A percentile compares a stretch with the other conserved stretches of the same genome.
Conservation (phyloP, 2,329 filamentous ascomycete species). For the Colletotrichum sidae region DNA sequence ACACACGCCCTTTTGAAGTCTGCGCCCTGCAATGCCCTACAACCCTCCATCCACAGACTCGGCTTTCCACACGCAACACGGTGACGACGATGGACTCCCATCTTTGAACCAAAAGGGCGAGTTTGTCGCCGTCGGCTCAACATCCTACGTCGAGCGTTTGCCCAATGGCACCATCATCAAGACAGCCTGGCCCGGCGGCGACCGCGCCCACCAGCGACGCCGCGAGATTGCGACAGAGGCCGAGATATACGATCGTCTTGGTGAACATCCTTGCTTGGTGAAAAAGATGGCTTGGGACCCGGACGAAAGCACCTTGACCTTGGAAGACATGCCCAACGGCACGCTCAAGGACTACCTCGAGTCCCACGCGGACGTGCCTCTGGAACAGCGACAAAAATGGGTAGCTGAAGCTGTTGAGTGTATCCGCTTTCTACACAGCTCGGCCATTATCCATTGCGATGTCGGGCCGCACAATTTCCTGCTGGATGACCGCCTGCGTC, state of each 20-base stretch:
- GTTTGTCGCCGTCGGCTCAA: constrained; percentile 11
- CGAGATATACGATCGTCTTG: constrained; percentile 19
- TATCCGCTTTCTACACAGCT: constrained; percentile 1
- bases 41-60: neutral
- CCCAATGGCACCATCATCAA: constrained; percentile 15
- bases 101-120: constrained; percentile 22
- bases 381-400: constrained; percentile 7
- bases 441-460: neutral
- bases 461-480: constrained; percentile 20
- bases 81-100: neutral
- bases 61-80: neutral
- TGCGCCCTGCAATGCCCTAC: neutral
- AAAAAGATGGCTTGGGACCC: constrained; percentile 12
- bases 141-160: constrained; percentile 15
- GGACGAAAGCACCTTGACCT: neutral
- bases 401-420: neutral
- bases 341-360: constrained; percentile 17
- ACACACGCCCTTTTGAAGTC: neutral
- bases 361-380: constrained; percentile 6
- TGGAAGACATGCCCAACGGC: constrained; percentile 21
- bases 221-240: constrained; percentile 15
- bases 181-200: constrained; percentile 11
- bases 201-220: constrained; percentile 6
- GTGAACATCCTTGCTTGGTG: constrained; percentile 9
- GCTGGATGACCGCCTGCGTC: constrained; percentile 4